These are phyloP conservation scores for Penicillium sp. DNA, from an alignment of 2,329 filamentous ascomycete genomes.

Conservation along the genomic window DNA sequence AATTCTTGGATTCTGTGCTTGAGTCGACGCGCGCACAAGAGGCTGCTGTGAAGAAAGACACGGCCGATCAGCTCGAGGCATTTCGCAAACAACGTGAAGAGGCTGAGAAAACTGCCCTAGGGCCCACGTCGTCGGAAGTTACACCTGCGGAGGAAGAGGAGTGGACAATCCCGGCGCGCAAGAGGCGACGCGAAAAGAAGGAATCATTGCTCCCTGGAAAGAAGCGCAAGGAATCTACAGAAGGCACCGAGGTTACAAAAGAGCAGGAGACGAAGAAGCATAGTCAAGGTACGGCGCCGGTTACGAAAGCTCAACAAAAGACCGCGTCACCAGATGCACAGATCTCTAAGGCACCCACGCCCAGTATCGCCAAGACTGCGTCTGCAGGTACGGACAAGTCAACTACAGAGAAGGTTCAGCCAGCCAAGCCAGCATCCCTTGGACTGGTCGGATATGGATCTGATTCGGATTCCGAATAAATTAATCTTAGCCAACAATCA, in stretches of 20 bases:
- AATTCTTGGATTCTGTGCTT: conserved; percentile 56
- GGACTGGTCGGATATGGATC: conserved; percentile 43
- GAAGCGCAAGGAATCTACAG: conserved; percentile 41
- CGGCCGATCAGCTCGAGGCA: conserved; percentile 57
- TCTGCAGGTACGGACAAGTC: conserved; percentile 1
- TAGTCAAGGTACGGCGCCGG: neutral
- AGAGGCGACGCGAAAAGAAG: conserved; percentile 54
- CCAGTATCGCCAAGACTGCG: neutral
- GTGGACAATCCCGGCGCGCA: conserved; percentile 53
- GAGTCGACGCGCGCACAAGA: conserved; percentile 60
- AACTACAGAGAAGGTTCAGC: conserved; percentile 1
- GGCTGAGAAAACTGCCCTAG: conserved; percentile 52
- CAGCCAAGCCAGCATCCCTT: conserved; percentile 27
- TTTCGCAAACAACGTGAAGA: conserved; percentile 62
- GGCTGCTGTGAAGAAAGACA: conserved; percentile 58
- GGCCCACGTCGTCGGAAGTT: conserved; percentile 36
- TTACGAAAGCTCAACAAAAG: neutral
- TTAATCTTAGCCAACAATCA: neutral
- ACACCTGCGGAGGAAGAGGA: conserved; percentile 42
- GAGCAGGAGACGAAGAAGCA: neutral
- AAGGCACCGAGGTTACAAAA: conserved; percentile 7
- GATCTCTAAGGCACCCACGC: neutral
- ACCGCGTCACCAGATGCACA: neutral
- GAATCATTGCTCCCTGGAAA: conserved; percentile 43
- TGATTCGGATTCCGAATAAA: conserved; percentile 44